phyloP scores from a whole-genome alignment of 148 eudicot species.

The Rhododendron ferrugineum region DNA sequence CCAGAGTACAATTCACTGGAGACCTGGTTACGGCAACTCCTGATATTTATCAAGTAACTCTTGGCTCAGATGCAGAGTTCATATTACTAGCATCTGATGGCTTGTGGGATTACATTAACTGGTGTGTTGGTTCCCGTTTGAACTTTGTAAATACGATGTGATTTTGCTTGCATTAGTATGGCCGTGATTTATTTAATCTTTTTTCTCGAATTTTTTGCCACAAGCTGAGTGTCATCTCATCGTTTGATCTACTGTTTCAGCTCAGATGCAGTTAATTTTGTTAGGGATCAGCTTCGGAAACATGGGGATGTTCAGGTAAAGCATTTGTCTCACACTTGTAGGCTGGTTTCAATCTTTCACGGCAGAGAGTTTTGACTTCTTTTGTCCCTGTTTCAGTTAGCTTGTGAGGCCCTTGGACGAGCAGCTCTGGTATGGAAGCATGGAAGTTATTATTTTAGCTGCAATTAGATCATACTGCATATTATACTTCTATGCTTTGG shows the following conservation, averaged over 20 bases:
- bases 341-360: slow-evolving; percentile 1
- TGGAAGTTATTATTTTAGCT: slow-evolving; percentile 3
- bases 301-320: slow-evolving; percentile 91
- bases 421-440: slow-evolving; percentile 69
- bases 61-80: slow-evolving; percentile 77
- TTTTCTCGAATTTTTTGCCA: background rate
- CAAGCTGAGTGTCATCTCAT: background rate
- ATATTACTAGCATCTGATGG: slow-evolving; percentile 90
- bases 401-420: slow-evolving; percentile 76
- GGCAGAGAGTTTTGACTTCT: background rate
- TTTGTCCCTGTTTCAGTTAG: slow-evolving; percentile 41
- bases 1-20: slow-evolving; percentile 60
- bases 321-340: background rate
- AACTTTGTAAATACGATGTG: background rate
- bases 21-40: slow-evolving; percentile 76
- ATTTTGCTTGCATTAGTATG: background rate
- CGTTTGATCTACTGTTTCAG: slow-evolving; percentile 35
- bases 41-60: slow-evolving; percentile 59
- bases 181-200: background rate
- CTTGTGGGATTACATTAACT: slow-evolving; percentile 88
- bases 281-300: slow-evolving; percentile 68
- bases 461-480: slow-evolving; percentile 42
- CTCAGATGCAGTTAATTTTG: slow-evolving; percentile 66
- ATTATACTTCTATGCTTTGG: slow-evolving; percentile 64
- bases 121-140: slow-evolving; percentile 33